These are phyloP conservation scores for Ustilago sp. DNA, from an alignment of 1,284 basidiomycete genomes.

Conservation along the genomic window DNA sequence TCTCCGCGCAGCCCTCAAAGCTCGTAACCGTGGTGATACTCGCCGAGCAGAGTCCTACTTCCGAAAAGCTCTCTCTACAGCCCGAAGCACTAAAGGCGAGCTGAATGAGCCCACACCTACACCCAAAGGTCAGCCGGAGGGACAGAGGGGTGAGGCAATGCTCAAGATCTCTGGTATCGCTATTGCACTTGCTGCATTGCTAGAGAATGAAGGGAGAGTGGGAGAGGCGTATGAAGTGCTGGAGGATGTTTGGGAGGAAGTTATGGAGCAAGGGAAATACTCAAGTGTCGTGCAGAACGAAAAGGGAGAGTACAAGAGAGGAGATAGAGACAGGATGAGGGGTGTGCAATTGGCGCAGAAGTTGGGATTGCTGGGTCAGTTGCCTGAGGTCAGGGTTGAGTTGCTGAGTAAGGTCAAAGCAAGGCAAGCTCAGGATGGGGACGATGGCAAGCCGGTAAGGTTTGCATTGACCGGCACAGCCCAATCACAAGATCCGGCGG, in stretches of 20 bases:
- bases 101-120: slow-evolving; percentile 42
- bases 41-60: slow-evolving; percentile 60
- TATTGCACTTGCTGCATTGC: slow-evolving; percentile 63
- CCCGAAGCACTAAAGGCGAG: slow-evolving; percentile 41
- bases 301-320: slow-evolving; percentile 31
- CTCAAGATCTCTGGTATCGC: slow-evolving; percentile 68
- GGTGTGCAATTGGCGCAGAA: slow-evolving; percentile 64
- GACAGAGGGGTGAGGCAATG: slow-evolving; percentile 34
- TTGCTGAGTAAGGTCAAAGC: slow-evolving; percentile 19
- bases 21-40: slow-evolving; percentile 62
- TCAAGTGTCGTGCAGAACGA: slow-evolving; percentile 8
- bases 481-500: slow-evolving; percentile 50
- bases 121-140: slow-evolving; percentile 24
- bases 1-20: slow-evolving; percentile 66
- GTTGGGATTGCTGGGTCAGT: slow-evolving; percentile 57
- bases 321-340: slow-evolving; percentile 57
- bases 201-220: slow-evolving; percentile 60
- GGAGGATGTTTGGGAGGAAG: slow-evolving; percentile 61
- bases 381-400: slow-evolving; percentile 42
- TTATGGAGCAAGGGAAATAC: slow-evolving; percentile 38
- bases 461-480: slow-evolving; percentile 40
- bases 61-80: slow-evolving; percentile 57
- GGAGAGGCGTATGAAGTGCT: slow-evolving; percentile 52
- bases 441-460: slow-evolving; percentile 23
- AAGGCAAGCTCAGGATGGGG: not conserved